Evolutionary conservation across 163 green algal species (phyloP), one percentile per base, ranked within the genome.

Genomic region (Chlamydomonas reinhardtii): DNA sequence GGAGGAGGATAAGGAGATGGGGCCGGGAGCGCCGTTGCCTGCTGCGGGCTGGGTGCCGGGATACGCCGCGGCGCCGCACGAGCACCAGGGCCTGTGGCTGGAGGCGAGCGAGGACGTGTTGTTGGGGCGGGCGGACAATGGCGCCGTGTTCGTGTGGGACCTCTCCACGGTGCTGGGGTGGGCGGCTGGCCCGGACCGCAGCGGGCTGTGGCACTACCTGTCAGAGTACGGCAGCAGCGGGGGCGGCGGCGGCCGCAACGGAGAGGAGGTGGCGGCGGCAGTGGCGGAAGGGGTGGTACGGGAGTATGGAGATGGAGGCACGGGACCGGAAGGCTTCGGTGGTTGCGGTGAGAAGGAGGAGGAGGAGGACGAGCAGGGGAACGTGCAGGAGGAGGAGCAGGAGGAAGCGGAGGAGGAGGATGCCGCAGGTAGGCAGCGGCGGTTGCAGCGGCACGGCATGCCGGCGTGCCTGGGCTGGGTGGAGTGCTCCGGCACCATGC

Each of bases 61-160:
- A 27, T 31, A 72, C 4, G n/a, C 76, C 34, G 35, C 48, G 16
- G n/a, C 43, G 64, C 43, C 24, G 4, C 31, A 62, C 14, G 31
- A 77, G 70, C 81, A 88, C 48, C 84, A 90, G 74, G 88, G 73
- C 43, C 73, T 93, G 72, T 90, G 76, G 68, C 87, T 93, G 24
- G 74, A 77, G 32, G 52, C 72, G 32, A 76, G 76, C 72, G 81
- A 78, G 0, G 92, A 94, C 64, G 48, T 91, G 68, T 71, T 94
- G 59, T 0, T 95, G 22, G 92, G 92, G 2, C 85, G 90, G 0
- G 75, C 82, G 5, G 82, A 92, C 34, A 95, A 92, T 64, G 92
- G 92, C 37, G 90, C 83, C 19, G 32, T 77, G 74, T 83, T 32
- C 56, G 1, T 48, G 29, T 83, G 74, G 85, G 86, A 88, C 62